Base-by-base conservation (phyloP, 805 yeast genomes). In the Nakazawaea peltata region DNA sequence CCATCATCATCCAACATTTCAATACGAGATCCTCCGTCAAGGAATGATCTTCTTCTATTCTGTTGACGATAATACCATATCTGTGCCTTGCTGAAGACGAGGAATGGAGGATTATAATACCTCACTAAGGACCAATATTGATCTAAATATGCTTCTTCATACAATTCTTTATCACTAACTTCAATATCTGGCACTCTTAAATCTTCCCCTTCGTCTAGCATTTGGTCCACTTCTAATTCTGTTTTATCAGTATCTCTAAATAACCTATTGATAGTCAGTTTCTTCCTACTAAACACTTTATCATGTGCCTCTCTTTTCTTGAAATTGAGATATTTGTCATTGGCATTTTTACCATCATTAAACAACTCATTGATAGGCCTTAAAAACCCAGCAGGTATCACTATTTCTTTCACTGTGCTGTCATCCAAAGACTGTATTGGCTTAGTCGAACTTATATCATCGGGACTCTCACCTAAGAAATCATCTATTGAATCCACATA, bases 401-500 rank as follows among this genome's bases (percentile, higher is more conserved):
- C 40, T 18, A 44, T 26, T 15, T 36, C 34, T 12, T 30, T 34
- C 15, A 17, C 15, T 9, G 30, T 30, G 4, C 37, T 36, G 10
- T 42, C 30, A 10, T 39, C 37, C 5, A 26, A 28, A 9, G 31
- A 32, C 11, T 34, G 21, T 10, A 36, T 11, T 8, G 34, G 39
- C 11, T 21, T 33, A 3, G 39, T 22, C 12, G 13, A 19, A 12
- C 25, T 21, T n/a, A n/a, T n/a, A 15, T 36, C 42, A 19, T 51
- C 56, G 7, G 46, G 45, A 26, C 49, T 45, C 4, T 48, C 48
- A 17, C 41, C 18, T 16, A 50, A 28, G 32, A 47, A 50, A 35
- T 50, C 49, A 28, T 52, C 56, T 6, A 50, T 49, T 11, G 42
- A 43, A 7, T 46, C 32, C 10, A 52, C 49, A 14, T 43, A 27